Evolutionary conservation across 495 filamentous ascomycete species (phyloP).

Genomic region (Amphirosellinia nigrospora): DNA sequence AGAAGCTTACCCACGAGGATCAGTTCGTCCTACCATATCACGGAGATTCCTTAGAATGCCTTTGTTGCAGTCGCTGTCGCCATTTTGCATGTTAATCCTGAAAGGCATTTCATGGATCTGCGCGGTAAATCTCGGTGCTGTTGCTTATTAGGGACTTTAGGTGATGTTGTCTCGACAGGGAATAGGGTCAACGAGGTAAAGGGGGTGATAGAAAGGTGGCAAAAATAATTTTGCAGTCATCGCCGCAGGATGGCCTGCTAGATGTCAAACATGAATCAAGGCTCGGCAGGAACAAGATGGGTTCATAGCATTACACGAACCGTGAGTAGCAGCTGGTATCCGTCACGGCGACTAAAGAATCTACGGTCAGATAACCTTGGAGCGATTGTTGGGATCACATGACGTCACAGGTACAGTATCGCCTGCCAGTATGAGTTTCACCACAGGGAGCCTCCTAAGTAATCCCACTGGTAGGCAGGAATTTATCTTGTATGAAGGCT

Average conservation of each 20-base stretch:
- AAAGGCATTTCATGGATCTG: conserved; percentile 3
- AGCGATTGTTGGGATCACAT: not conserved
- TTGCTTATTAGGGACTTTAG: not conserved
- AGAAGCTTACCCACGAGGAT: conserved; percentile 21
- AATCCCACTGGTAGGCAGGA: not conserved
- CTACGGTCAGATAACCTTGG: not conserved
- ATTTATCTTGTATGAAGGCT: too few species aligned
- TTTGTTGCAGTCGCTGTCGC: not conserved
- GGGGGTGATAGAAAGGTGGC: too few species aligned
- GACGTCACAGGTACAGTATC: not conserved
- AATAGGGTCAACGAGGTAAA: not conserved
- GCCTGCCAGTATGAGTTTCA: not conserved
- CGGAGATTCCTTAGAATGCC: conserved; percentile 17
- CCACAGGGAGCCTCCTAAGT: not conserved
- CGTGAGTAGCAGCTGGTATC: not conserved
- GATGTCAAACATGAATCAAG: not conserved
- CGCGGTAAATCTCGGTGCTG: not conserved
- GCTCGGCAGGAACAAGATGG: not conserved
- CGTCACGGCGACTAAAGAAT: not conserved
- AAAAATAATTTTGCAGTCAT: not conserved
- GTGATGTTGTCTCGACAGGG: not conserved
- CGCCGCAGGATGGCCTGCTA: too few species aligned
- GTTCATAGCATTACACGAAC: too few species aligned
- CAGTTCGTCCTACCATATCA: conserved; percentile 11
- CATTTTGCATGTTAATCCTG: not conserved